Conservation (phyloP, 2,329 filamentous ascomycete species). For the Diaporthe ilicicola region DNA sequence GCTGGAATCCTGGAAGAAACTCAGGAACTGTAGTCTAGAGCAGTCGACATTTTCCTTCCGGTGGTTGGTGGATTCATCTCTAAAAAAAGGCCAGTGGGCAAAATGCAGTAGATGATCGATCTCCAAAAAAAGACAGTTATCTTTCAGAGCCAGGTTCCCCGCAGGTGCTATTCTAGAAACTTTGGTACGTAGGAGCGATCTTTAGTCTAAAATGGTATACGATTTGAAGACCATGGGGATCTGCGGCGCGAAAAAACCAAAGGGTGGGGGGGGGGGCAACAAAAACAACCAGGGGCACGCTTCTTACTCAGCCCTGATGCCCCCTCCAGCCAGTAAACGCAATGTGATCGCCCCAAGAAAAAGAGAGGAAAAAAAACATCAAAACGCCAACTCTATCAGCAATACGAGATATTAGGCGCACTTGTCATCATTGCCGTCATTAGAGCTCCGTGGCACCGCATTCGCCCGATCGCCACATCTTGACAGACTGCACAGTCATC, state of each 20-base stretch:
- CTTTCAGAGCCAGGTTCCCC: neutral
- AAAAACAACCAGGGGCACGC: neutral
- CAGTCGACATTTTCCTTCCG: neutral
- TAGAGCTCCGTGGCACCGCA: slow-evolving; percentile 37
- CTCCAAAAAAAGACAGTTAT: neutral
- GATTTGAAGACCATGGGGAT: slow-evolving; percentile 9
- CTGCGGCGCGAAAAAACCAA: neutral
- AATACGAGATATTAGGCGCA: slow-evolving; percentile 4
- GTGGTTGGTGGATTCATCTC: no score
- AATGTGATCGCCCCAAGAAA: slow-evolving; percentile 12
- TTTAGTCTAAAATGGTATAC: neutral
- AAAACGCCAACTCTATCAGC: slow-evolving; percentile 11
- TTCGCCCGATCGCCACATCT: slow-evolving; percentile 54
- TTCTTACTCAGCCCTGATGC: slow-evolving; percentile 7
- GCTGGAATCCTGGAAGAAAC: neutral
- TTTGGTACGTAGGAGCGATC: slow-evolving; percentile 1
- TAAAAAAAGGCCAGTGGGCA: neutral
- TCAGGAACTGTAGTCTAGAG: neutral
- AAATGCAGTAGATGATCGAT: neutral
- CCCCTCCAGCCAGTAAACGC: neutral
- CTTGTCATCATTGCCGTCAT: neutral
- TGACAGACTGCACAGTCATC: slow-evolving; percentile 56
- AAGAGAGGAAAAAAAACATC: slow-evolving; percentile 2
- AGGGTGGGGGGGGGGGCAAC: no score
- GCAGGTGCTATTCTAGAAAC: neutral